Base-by-base conservation (phyloP, 2,329 filamentous ascomycete species). In the Ustilaginoidea virens region DNA sequence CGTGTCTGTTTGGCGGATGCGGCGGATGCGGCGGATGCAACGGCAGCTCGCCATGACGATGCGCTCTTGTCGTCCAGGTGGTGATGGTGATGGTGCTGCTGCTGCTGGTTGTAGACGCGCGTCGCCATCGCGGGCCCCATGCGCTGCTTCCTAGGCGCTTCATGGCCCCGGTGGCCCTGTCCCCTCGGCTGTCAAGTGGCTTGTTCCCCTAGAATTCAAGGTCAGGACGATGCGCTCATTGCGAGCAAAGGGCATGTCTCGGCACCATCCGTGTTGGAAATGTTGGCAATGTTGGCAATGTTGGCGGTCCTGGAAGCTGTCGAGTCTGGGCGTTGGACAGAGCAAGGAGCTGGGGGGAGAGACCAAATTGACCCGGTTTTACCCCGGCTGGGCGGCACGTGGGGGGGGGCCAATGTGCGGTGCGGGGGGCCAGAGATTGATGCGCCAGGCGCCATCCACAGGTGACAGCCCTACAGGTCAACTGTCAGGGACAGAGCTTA, bases 131-230 rank as follows among this genome's bases (percentile, higher is more conserved):
- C 38, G 43, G 41, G 40, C 42, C 43, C 34, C 51, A 34, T 34
- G 40, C 33, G 32, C 44, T 39, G 35, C 40, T 43, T 24, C 44
- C 40, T 33, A 49, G 42, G 40, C 38, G 38, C 35, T 44, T 45
- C 48, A 53, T 52, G 30, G 43, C 46, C 47, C 40, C 37, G 34
- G 19, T 7, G 25, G 20, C 29, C 14, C 29, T 20, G 29, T 27
- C 10, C 21, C 35, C 36, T 34, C 38, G 29, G 24, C 36, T 27
- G 17, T 10, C 20, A 12, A 10, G 17, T 23, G 12, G 8, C 18
- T 18, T n/a, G n/a, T n/a, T n/a, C n/a, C n/a, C n/a, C n/a, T n/a
- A n/a, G n/a, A n/a, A n/a, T n/a, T n/a, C n/a, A n/a, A n/a, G n/a
- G n/a, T n/a, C n/a, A 11, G 11, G 25, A 17, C 29, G 17, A 31